phyloP scores from a whole-genome alignment of 441 rosid genomes.

The Breynia disticha region DNA sequence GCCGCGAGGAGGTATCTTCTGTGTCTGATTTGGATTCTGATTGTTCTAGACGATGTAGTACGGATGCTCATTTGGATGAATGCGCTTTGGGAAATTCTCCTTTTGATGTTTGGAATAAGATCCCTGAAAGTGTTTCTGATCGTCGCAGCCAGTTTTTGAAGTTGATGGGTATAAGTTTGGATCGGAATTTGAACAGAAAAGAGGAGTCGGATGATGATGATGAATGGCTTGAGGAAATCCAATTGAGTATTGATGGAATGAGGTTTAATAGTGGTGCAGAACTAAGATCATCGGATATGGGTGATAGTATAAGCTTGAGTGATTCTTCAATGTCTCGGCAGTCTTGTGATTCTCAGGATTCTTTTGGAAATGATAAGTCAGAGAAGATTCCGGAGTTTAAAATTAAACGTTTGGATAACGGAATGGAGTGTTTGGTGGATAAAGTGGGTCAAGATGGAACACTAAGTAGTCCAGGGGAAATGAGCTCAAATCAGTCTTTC shows the following conservation, averaged over 20 bases:
- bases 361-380: conserved; percentile 10
- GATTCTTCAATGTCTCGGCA: conserved; percentile 18
- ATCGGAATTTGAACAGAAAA: conserved; percentile 10
- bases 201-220: conserved; percentile 20
- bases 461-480: conserved; percentile 14
- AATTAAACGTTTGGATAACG: conserved; percentile 23
- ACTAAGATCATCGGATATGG: conserved; percentile 25
- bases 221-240: conserved; percentile 9
- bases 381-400: conserved; percentile 13
- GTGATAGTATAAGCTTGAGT: conserved; percentile 10
- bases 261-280: conserved; percentile 34
- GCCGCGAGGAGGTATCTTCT: conserved; percentile 41
- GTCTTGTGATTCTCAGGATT: conserved; percentile 17
- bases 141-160: conserved; percentile 63
- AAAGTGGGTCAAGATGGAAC: conserved; percentile 20
- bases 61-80: conserved; percentile 15
- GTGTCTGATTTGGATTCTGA: conserved; percentile 24
- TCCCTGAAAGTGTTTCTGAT: conserved; percentile 53
- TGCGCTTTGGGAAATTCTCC: conserved; percentile 18
- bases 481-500: conserved; percentile 23
- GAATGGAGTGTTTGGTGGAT: conserved; percentile 19
- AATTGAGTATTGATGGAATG: conserved; percentile 23
- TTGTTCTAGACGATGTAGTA: conserved; percentile 16
- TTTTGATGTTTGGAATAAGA: conserved; percentile 56
- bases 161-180: conserved; percentile 52